Base-by-base conservation (phyloP, 1,284 basidiomycete species). In the Pyrrhoderma lamaoense region DNA sequence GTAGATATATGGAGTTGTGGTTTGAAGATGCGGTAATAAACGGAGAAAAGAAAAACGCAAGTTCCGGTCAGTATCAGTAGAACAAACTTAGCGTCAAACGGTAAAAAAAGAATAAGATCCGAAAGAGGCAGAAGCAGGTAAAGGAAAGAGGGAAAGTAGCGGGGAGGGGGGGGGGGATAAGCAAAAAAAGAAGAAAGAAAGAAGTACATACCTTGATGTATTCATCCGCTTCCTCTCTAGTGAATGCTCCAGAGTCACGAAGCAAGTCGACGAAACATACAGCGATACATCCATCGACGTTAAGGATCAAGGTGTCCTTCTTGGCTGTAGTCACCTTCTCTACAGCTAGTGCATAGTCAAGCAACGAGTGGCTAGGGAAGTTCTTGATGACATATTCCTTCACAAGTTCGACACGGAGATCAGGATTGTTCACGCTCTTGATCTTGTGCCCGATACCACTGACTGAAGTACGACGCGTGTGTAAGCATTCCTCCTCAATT, bases 401-500 rank as follows among this genome's bases (percentile, higher is more conserved):
- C 57, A 99, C 94, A 54, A 99, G 87, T 73, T 94, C 88, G 61
- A 99, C 95, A 69, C 95, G 93, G 47, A 93, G 75, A 77, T 95
- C 92, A 53, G 93, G 93, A 82, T 96, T 96, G 73, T 92, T 94
- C 64, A 93, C 90, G 60, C 89, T 92, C 85, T 99, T 99, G 79
- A 99, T 97, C 82, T 98, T 98, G 85, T 99, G 95, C 52, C 95
- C 95, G 62, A 99, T 99, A 77, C 95, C 95, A 59, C 89, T 91
- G 74, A 98, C 85, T 88, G 55, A 27, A 37, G 11, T 50, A 8
- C 40, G 11, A 37, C 35, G 9, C 16, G 35, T 37, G 35, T 11
- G 13, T n/a, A n/a, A n/a, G n/a, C n/a, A n/a, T n/a, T n/a, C n/a
- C n/a, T n/a, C n/a, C n/a, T n/a, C n/a, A 18, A 39, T 43, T 11